phyloP scores from a whole-genome alignment of 306 rosid species.

The Chamaecrista fasciculata region DNA sequence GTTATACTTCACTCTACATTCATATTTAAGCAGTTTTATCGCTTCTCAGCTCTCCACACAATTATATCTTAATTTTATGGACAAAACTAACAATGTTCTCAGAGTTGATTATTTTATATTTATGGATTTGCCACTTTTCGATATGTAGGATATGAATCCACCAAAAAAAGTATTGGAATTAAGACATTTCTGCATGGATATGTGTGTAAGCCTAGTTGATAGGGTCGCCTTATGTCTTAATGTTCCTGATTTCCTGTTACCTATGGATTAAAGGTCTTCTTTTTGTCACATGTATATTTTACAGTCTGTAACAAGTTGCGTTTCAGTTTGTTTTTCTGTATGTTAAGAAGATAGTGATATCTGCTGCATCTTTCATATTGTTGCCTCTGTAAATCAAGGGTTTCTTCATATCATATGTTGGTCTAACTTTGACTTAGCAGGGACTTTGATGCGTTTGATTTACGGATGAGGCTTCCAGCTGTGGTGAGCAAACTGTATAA shows the following conservation, averaged over 20 bases:
- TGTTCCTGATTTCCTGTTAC: constrained; percentile 6
- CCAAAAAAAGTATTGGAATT: neutral
- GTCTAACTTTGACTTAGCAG: constrained; percentile 49
- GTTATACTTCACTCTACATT: neutral
- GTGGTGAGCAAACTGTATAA: constrained; percentile 74
- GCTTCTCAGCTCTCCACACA: neutral
- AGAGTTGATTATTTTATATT: neutral
- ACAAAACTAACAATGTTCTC: neutral
- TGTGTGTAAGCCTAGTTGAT: constrained; percentile 16
- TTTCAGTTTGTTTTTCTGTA: constrained; percentile 21
- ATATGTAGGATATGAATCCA: constrained; percentile 9
- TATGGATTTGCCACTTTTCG: neutral
- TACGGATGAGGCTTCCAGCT: constrained; percentile 75
- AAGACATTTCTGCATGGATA: neutral
- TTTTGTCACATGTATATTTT: constrained; percentile 1
- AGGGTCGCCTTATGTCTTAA: constrained; percentile 15
- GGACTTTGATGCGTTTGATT: constrained; percentile 89
- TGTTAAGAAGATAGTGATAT: constrained; percentile 3
- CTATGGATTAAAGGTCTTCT: constrained; percentile 1
- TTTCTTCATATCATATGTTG: constrained; percentile 25
- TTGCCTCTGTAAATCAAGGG: constrained; percentile 24
- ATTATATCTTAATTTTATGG: neutral
- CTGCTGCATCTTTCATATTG: constrained; percentile 2
- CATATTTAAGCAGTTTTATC: neutral
- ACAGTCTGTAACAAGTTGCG: neutral